Evolutionary conservation across 441 rosid genomes (phyloP).

Genomic region (Manihot esculenta): DNA sequence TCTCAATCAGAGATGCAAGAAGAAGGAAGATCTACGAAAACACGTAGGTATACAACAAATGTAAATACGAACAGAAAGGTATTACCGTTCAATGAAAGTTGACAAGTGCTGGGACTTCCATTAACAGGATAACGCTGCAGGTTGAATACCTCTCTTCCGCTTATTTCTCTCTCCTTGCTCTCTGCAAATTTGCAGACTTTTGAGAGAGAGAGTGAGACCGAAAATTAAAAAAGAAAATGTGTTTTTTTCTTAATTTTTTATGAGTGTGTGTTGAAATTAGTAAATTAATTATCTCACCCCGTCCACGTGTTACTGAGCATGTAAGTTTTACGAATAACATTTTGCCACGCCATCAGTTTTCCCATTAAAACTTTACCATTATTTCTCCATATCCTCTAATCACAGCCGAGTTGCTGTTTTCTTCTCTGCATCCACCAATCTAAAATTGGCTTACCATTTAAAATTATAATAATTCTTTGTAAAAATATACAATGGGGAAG

Average conservation of each 20-base stretch:
- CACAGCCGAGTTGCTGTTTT: too few relatives aligned
- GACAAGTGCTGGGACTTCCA: neutral
- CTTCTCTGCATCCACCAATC: too few relatives aligned
- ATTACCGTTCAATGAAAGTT: neutral
- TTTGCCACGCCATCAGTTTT: too few relatives aligned
- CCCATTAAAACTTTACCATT: too few relatives aligned
- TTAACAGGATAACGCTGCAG: neutral
- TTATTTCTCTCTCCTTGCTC: neutral
- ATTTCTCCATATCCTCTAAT: too few relatives aligned
- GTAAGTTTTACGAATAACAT: too few relatives aligned
- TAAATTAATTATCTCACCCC: too few relatives aligned
- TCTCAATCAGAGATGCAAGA: neutral
- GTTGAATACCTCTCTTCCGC: neutral
- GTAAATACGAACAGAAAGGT: neutral
- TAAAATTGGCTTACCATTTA: too few relatives aligned
- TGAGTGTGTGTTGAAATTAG: too few relatives aligned
- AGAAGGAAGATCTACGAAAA: slow-evolving; percentile 12
- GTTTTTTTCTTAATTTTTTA: neutral
- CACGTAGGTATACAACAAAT: neutral
- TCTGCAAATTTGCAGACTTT: slow-evolving; percentile 13
- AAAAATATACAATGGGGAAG: too few relatives aligned
- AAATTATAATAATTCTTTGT: too few relatives aligned
- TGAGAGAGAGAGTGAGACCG: neutral
- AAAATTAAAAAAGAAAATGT: neutral
- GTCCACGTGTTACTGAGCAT: too few relatives aligned